These are phyloP conservation scores for Mycena polygramma DNA, from an alignment of 768 basidiomycete species.

Conservation along the genomic window DNA sequence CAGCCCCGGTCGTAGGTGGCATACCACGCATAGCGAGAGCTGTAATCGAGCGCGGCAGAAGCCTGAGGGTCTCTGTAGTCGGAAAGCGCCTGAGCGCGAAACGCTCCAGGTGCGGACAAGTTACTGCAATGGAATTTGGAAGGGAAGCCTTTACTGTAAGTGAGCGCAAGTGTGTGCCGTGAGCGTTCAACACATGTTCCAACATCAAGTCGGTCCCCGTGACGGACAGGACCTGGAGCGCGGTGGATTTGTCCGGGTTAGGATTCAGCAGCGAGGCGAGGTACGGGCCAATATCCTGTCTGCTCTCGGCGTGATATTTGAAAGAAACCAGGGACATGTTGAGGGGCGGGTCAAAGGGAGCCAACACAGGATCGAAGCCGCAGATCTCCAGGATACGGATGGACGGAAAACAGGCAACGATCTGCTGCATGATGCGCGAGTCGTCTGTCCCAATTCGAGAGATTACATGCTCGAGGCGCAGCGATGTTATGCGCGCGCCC, in stretches of 20 bases:
- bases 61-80: background rate
- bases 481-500: constrained; percentile 25
- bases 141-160: constrained; percentile 11
- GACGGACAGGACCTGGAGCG: too few relatives aligned
- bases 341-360: constrained; percentile 25
- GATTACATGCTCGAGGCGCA: constrained; percentile 29
- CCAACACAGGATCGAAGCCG: background rate
- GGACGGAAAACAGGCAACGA: constrained; percentile 27
- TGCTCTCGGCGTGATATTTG: constrained; percentile 14
- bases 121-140: background rate
- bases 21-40: constrained; percentile 19
- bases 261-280: too few relatives aligned
- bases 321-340: constrained; percentile 18
- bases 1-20: background rate
- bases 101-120: constrained; percentile 20
- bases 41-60: constrained; percentile 23
- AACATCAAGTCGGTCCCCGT: too few relatives aligned
- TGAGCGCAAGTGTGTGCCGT: constrained; percentile 26
- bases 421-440: constrained; percentile 27
- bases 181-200: too few relatives aligned
- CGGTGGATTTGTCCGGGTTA: too few relatives aligned
- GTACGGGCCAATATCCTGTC: too few relatives aligned
- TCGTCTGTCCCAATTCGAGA: constrained; percentile 24
- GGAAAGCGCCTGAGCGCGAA: too few relatives aligned
- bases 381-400: constrained; percentile 31